phyloP scores from a whole-genome alignment of 306 rosid species.

The Trichosanthes cucumerina region DNA sequence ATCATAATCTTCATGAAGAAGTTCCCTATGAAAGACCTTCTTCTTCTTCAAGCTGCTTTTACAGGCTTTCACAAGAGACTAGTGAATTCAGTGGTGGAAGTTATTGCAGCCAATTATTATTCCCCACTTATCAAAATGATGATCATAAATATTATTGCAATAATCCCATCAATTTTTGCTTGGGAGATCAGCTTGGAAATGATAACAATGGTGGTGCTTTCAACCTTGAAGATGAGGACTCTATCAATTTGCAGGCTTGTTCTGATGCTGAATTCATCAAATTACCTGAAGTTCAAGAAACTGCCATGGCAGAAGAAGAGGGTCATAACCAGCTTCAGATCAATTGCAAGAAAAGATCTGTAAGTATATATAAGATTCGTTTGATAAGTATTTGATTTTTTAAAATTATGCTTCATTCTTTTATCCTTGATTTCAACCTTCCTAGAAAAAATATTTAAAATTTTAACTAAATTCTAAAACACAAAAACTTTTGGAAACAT shows the following conservation, averaged over 20 bases:
- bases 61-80: conserved; percentile 20
- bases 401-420: too few species aligned
- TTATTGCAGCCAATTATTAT: not conserved
- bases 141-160: not conserved
- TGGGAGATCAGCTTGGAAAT: conserved; percentile 22
- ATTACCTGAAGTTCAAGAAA: conserved; percentile 21
- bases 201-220: conserved; percentile 8
- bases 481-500: too few species aligned
- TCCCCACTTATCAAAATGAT: not conserved
- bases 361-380: conserved; percentile 1
- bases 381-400: too few species aligned
- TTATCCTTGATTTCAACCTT: too few species aligned
- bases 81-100: conserved; percentile 13
- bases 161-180: conserved; percentile 17
- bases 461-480: too few species aligned
- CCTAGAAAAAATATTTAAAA: too few species aligned
- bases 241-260: conserved; percentile 9
- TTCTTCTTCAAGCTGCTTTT: conserved; percentile 8
- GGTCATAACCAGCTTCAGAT: not conserved
- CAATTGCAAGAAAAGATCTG: conserved; percentile 47
- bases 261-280: conserved; percentile 11
- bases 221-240: conserved; percentile 13
- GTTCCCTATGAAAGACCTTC: conserved; percentile 24
- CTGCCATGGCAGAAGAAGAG: conserved; percentile 15
- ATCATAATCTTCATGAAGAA: not conserved